Percentiles rank a stretch among this genome's conserved stretches.
These are phyloP conservation scores for Melanomma pulvis-pyrius DNA, from an alignment of 495 filamentous ascomycete species.

Conservation along the genomic window DNA sequence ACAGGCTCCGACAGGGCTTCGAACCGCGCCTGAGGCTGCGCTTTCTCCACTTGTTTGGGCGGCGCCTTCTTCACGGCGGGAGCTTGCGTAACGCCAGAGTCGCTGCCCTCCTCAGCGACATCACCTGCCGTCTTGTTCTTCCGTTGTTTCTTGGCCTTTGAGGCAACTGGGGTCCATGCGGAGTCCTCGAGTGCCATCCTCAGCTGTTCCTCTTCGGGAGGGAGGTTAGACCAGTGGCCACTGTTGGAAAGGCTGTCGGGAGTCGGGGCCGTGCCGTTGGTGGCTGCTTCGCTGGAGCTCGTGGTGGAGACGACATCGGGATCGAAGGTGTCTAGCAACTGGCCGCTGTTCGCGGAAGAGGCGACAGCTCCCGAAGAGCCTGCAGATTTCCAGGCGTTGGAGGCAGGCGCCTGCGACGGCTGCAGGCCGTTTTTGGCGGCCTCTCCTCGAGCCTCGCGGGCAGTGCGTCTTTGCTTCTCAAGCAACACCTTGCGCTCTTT, in stretches of 20 bases:
- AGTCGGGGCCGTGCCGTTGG: conserved; percentile 38
- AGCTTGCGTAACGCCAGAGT: conserved; percentile 6
- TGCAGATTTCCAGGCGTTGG: conserved; percentile 63
- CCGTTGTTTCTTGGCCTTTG: conserved; percentile 61
- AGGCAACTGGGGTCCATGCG: conserved; percentile 71
- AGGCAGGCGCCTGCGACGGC: conserved; percentile 57
- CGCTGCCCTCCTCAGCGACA: conserved; percentile 42
- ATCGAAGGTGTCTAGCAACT: conserved; percentile 79
- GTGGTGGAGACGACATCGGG: conserved; percentile 47
- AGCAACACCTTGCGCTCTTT: conserved; percentile 67
- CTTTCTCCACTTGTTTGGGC: conserved; percentile 7
- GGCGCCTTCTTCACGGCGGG: conserved; percentile 8
- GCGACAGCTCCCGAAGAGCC: conserved; percentile 9
- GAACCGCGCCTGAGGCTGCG: conserved; percentile 10
- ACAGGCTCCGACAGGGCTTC: conserved; percentile 10
- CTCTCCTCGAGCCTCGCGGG: conserved; percentile 77
- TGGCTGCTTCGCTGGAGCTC: conserved; percentile 37
- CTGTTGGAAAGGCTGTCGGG: conserved; percentile 33
- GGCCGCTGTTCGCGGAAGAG: conserved; percentile 43
- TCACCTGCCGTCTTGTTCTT: conserved; percentile 56
- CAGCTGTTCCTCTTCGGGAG: conserved; percentile 86
- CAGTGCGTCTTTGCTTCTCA: conserved; percentile 79
- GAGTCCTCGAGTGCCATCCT: conserved; percentile 65
- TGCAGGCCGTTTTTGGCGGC: conserved; percentile 72
- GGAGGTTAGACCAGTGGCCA: conserved; percentile 59